Conservation (phyloP, 106 monocot species). For the Dioscorea zingiberensis region DNA sequence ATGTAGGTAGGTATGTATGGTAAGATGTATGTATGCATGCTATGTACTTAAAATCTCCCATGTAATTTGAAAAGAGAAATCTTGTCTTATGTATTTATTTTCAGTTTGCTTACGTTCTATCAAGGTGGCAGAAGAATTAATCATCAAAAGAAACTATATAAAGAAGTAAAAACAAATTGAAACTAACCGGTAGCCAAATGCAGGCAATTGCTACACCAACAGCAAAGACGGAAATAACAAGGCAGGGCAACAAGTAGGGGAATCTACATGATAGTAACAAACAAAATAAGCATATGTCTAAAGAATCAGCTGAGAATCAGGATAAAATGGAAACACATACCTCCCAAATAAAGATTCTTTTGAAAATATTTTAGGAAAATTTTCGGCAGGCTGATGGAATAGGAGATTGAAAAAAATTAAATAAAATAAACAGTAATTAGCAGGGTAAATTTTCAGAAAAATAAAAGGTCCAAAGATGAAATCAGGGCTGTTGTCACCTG, state of each 20-base stretch:
- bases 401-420: background rate
- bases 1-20: too few species aligned
- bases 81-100: too few species aligned
- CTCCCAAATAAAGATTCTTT: conserved; percentile 60
- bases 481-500: background rate
- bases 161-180: too few species aligned
- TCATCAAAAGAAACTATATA: too few species aligned
- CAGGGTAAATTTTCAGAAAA: background rate
- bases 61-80: too few species aligned
- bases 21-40: too few species aligned
- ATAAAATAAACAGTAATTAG: background rate
- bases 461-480: too few species aligned
- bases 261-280: conserved; percentile 35
- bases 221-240: conserved; percentile 47
- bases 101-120: too few species aligned
- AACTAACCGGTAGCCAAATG: conserved; percentile 47
- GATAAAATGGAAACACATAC: conserved; percentile 14
- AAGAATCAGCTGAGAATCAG: background rate
- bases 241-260: conserved; percentile 58
- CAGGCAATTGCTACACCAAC: conserved; percentile 27
- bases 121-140: too few species aligned
- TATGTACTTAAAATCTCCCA: too few species aligned
- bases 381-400: conserved; percentile 66
- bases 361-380: conserved; percentile 64
- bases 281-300: background rate